Conservation (phyloP, 2,329 filamentous ascomycete genomes). For the Plenodomus tracheiphilus region DNA sequence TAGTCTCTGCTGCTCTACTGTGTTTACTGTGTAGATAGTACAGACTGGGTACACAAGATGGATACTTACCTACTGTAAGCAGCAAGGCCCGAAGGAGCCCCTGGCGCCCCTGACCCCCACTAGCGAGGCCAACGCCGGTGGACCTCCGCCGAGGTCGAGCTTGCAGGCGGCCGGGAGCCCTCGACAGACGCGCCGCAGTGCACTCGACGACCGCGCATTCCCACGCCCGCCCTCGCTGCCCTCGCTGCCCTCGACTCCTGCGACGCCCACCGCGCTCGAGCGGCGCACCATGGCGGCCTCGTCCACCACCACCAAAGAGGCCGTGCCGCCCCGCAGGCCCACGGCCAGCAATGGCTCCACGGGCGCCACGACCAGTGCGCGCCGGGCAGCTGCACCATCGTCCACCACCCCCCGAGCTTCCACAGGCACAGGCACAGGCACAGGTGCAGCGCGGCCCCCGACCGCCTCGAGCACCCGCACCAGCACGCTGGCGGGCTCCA, state of each 20-base stretch:
- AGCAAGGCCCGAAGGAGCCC: no score
- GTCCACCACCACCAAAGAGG: constrained; percentile 33
- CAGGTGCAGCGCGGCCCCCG: constrained; percentile 31
- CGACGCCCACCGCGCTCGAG: constrained; percentile 28
- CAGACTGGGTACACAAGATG: no score
- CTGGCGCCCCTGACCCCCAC: not conserved
- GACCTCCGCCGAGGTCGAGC: not conserved
- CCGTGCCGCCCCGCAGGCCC: constrained; percentile 33
- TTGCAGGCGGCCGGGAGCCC: no score
- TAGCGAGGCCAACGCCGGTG: not conserved
- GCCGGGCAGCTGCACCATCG: constrained; percentile 27
- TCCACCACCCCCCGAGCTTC: constrained; percentile 24
- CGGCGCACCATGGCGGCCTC: constrained; percentile 41
- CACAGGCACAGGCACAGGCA: constrained; percentile 27
- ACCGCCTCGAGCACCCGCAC: constrained; percentile 30
- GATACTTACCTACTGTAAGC: no score
- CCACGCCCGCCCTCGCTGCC: constrained; percentile 4
- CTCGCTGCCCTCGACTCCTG: no score
- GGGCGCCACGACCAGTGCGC: constrained; percentile 20
- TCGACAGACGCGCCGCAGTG: no score
- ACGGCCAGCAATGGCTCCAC: constrained; percentile 16
- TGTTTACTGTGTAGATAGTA: no score
- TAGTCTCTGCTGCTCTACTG: no score
- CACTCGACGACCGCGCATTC: not conserved
- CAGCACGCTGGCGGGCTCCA: constrained; percentile 26